Conservation (phyloP, 768 basidiomycete genomes). For the Mycena pura region DNA sequence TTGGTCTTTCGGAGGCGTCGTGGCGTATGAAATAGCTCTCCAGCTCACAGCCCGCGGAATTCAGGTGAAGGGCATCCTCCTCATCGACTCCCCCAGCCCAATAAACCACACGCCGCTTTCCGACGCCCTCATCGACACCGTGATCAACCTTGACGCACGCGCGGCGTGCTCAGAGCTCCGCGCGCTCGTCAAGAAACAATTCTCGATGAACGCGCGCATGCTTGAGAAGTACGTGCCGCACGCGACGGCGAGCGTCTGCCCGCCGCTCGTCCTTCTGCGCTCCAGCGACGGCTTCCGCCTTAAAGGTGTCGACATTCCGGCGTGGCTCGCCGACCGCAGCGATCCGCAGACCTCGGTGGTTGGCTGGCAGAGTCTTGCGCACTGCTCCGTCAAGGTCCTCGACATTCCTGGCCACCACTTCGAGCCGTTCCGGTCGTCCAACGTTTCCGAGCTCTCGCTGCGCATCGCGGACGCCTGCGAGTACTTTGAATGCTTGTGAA, state of each 20-base stretch:
- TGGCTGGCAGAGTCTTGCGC: constrained; percentile 57
- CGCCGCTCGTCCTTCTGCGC: constrained; percentile 58
- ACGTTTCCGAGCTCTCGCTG: constrained; percentile 50
- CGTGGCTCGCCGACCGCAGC: constrained; percentile 59
- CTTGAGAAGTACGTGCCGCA: constrained; percentile 54
- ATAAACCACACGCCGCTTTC: constrained; percentile 58
- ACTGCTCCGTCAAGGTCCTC: constrained; percentile 45
- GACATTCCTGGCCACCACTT: constrained; percentile 77
- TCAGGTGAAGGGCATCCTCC: constrained; percentile 59
- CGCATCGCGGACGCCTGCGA: constrained; percentile 40
- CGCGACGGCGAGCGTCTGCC: constrained; percentile 28
- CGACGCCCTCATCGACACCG: constrained; percentile 54
- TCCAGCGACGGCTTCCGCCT: constrained; percentile 52
- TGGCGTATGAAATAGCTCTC: constrained; percentile 68
- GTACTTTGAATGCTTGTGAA: constrained; percentile 26
- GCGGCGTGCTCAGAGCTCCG: constrained; percentile 38
- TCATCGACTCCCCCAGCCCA: constrained; percentile 75
- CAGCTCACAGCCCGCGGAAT: constrained; percentile 53
- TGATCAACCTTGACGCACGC: constrained; percentile 42
- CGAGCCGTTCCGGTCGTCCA: constrained; percentile 53
- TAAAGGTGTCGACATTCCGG: constrained; percentile 43
- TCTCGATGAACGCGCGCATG: constrained; percentile 53
- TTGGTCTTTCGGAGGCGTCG: constrained; percentile 82
- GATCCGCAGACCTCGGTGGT: constrained; percentile 37
- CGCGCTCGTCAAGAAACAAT: constrained; percentile 52